Conservation (phyloP, 768 basidiomycete genomes). For the Phylloporus sp. region DNA sequence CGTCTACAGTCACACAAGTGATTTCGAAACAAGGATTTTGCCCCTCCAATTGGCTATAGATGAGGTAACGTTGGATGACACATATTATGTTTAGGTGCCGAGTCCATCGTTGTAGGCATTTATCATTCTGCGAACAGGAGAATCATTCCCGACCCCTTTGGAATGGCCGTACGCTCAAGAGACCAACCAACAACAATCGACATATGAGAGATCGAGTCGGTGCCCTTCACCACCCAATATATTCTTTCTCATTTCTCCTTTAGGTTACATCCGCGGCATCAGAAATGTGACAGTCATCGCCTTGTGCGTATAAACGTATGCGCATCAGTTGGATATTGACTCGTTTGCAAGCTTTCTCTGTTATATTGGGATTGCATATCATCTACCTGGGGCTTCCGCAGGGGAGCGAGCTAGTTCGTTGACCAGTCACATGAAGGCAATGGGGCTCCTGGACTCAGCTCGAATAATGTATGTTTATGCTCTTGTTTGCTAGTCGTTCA, state of each 20-base stretch:
- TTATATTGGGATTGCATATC: conserved; percentile 73
- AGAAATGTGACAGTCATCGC: conserved; percentile 62
- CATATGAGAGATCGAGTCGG: conserved; percentile 53
- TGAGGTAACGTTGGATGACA: conserved; percentile 36
- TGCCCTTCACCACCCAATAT: conserved; percentile 2
- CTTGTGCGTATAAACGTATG: conserved; percentile 41
- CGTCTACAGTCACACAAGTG: conserved; percentile 60
- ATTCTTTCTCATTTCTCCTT: background rate
- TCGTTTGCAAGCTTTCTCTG: conserved; percentile 50
- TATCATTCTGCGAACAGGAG: conserved; percentile 62
- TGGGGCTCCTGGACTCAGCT: conserved; percentile 73
- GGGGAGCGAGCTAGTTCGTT: conserved; percentile 61
- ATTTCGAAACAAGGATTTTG: conserved; percentile 62
- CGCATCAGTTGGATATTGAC: background rate
- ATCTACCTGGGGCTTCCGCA: conserved; percentile 67
- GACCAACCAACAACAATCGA: conserved; percentile 61
- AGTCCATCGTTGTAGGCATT: conserved; percentile 48
- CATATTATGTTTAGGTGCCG: background rate
- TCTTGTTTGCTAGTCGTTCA: background rate
- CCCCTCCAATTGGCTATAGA: conserved; percentile 80
- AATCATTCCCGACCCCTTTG: conserved; percentile 50
- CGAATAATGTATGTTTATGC: conserved; percentile 47
- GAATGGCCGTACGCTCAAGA: conserved; percentile 72
- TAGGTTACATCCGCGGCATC: conserved; percentile 63
- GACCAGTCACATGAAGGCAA: conserved; percentile 72